A percentile compares a stretch with the other conserved stretches of the same genome.
These are phyloP conservation scores for Didymosphaeria variabile DNA, from an alignment of 2,329 filamentous ascomycete species.

Conservation along the genomic window DNA sequence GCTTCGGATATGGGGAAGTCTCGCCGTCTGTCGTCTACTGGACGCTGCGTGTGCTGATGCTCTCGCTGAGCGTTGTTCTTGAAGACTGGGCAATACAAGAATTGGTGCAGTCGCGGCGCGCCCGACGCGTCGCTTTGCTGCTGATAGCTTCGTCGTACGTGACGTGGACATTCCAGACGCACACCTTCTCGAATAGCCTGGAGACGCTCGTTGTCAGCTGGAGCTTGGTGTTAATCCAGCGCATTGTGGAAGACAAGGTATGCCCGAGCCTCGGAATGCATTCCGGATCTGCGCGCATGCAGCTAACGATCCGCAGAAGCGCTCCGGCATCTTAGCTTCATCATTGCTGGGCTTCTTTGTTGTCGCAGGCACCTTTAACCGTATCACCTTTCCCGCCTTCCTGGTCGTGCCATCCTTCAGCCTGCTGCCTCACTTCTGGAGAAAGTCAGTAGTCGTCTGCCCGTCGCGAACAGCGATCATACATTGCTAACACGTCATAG, in stretches of 20 bases:
- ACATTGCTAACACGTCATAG: conserved; percentile 45
- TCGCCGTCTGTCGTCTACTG: conserved; percentile 90
- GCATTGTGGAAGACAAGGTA: conserved; percentile 83
- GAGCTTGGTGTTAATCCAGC: conserved; percentile 89
- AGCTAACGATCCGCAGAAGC: conserved; percentile 64
- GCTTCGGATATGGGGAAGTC: conserved; percentile 79
- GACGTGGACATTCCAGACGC: conserved; percentile 98
- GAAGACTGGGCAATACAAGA: conserved; percentile 98
- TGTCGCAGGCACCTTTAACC: conserved; percentile 91
- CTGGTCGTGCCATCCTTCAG: conserved; percentile 82
- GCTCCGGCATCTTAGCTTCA: conserved; percentile 78
- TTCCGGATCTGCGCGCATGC: conserved; percentile 33
- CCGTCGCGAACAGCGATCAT: background rate
- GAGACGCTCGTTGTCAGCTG: conserved; percentile 93
- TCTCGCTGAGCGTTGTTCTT: conserved; percentile 91
- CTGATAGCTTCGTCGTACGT: conserved; percentile 96
- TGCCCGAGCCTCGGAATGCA: conserved; percentile 41
- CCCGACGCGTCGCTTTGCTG: conserved; percentile 77
- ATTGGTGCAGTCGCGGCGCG: conserved; percentile 76
- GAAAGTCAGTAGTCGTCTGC: conserved; percentile 68
- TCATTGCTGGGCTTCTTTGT: conserved; percentile 80
- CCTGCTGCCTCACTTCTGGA: conserved; percentile 84
- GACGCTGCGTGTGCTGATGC: conserved; percentile 88
- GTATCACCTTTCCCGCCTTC: conserved; percentile 96
- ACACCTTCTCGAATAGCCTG: conserved; percentile 97